Evolutionary conservation across 805 yeast species (phyloP).

Genomic region (Nakazawaea holstii): DNA sequence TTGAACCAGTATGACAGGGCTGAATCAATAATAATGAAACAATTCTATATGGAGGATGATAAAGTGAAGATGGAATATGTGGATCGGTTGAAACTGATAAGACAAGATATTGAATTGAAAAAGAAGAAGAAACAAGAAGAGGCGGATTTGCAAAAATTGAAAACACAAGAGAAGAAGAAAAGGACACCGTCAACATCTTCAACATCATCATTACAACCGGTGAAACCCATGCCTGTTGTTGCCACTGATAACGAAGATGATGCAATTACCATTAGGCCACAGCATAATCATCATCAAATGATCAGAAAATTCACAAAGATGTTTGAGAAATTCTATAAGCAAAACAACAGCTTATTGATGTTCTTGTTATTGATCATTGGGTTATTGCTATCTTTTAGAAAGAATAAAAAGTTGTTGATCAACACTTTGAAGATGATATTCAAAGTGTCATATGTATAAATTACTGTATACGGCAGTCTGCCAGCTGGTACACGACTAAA

Average conservation of each 20-base stretch:
- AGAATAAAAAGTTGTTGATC: neutral
- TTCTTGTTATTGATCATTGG: conserved; percentile 5
- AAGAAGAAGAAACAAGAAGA: neutral
- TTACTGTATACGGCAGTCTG: no score
- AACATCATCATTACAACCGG: neutral
- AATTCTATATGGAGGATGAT: conserved; percentile 1
- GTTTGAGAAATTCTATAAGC: neutral
- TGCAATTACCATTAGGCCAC: neutral
- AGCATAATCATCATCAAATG: neutral
- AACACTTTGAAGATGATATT: conserved; percentile 20
- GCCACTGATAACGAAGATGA: neutral
- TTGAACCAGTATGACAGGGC: conserved; percentile 15
- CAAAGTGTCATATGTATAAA: conserved; percentile 21
- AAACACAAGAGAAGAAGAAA: conserved; percentile 1
- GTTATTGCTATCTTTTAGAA: conserved; percentile 1
- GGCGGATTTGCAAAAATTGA: neutral
- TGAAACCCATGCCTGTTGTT: neutral
- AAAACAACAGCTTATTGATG: conserved; percentile 1
- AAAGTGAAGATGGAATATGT: conserved; percentile 1
- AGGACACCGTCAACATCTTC: neutral
- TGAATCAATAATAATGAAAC: conserved; percentile 10
- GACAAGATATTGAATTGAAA: neutral
- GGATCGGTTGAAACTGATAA: neutral
- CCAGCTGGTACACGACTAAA: no score
- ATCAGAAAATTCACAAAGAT: neutral